Percentiles rank a stretch among this genome's conserved stretches.
Conservation (phyloP, 345 rosid species). For the Garcia nutans region DNA sequence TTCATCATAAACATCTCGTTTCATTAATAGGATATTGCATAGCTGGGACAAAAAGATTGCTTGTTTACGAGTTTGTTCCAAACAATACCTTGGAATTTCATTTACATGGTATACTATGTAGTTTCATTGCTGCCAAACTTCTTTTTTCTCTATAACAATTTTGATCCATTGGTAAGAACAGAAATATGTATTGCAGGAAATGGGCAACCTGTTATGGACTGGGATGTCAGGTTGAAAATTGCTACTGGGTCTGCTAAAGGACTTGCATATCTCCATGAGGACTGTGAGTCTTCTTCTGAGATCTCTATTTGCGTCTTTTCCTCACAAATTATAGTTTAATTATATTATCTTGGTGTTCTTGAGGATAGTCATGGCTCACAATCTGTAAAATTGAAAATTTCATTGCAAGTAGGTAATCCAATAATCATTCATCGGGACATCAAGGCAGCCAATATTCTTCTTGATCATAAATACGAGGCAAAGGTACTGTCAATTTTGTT, state of each 20-base stretch:
- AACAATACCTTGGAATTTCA: conserved; percentile 23
- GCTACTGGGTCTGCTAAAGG: conserved; percentile 28
- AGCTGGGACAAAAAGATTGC: conserved; percentile 16
- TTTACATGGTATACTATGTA: conserved; percentile 14
- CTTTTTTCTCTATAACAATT: too few relatives aligned
- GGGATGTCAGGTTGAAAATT: conserved; percentile 24
- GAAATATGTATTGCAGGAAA: conserved; percentile 4
- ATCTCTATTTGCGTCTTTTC: background rate
- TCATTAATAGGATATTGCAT: conserved; percentile 27
- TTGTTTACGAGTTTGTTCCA: conserved; percentile 30
- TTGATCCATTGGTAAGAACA: background rate
- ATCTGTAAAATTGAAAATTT: background rate
- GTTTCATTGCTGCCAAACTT: background rate
- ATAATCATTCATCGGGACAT: conserved; percentile 27
- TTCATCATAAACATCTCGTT: conserved; percentile 32
- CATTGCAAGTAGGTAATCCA: conserved; percentile 19
- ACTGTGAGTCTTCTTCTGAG: conserved; percentile 19
- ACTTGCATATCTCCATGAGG: conserved; percentile 31
- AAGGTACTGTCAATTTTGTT: conserved; percentile 9
- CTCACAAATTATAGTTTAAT: background rate
- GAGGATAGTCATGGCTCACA: background rate
- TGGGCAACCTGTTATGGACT: conserved; percentile 16
- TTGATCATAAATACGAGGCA: conserved; percentile 26
- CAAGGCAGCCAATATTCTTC: conserved; percentile 27
- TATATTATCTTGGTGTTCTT: background rate